Conservation (phyloP, 1,284 basidiomycete species). For the Apiotrichum gracile region DNA sequence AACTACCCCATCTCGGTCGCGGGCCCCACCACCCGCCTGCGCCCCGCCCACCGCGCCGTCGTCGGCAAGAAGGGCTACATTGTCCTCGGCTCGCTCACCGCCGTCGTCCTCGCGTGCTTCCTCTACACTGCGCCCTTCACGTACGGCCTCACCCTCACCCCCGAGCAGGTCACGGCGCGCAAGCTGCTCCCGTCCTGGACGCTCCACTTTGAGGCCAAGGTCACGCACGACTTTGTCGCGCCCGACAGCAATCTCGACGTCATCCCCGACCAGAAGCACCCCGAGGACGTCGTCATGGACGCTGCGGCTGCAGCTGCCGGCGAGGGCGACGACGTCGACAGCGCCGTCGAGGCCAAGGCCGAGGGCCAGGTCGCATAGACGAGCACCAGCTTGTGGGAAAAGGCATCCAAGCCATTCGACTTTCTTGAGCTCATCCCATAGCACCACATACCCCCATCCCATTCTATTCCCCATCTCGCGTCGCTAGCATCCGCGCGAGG, state of each 20-base stretch:
- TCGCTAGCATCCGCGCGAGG: neutral
- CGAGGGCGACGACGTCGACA: neutral
- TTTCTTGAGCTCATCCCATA: too few relatives aligned
- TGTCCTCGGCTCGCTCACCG: constrained; percentile 57
- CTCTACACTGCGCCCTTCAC: constrained; percentile 78
- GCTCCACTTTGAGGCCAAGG: constrained; percentile 45
- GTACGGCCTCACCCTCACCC: constrained; percentile 85
- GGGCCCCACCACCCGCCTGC: constrained; percentile 58
- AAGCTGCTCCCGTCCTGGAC: constrained; percentile 44
- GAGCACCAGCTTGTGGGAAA: too few relatives aligned
- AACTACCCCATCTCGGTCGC: constrained; percentile 80
- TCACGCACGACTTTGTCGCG: constrained; percentile 9
- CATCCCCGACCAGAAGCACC: neutral
- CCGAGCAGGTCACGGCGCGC: constrained; percentile 54
- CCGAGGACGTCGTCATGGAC: neutral
- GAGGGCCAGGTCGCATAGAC: neutral
- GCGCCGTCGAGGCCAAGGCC: neutral
- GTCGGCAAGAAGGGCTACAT: constrained; percentile 53
- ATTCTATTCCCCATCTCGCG: neutral
- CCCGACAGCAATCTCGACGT: neutral
- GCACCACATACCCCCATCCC: neutral
- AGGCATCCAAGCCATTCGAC: too few relatives aligned
- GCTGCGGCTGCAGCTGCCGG: neutral
- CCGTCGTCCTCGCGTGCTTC: constrained; percentile 61
- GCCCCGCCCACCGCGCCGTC: constrained; percentile 62